A percentile compares a stretch with the other conserved stretches of the same genome.
Conservation (phyloP, 2,329 filamentous ascomycete genomes). For the Bipolaris zeicola region DNA sequence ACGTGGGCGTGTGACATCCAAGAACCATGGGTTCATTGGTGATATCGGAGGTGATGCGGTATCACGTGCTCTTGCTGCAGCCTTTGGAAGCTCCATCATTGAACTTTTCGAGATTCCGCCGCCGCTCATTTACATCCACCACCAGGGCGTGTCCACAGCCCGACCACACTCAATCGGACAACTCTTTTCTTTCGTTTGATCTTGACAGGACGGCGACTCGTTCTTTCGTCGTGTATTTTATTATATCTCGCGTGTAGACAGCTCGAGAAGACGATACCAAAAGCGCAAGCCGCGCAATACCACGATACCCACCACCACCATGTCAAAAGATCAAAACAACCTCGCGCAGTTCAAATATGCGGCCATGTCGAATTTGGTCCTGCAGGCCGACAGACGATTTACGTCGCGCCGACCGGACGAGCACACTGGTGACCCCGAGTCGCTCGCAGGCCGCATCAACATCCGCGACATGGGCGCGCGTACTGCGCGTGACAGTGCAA, state of each 20-base stretch:
- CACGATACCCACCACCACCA: conserved; percentile 27
- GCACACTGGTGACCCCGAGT: conserved; percentile 95
- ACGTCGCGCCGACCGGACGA: conserved; percentile 91
- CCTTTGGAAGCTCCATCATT: conserved; percentile 17
- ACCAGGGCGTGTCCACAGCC: conserved; percentile 34
- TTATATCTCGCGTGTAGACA: conserved; percentile 9
- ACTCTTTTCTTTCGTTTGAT: conserved; percentile 13
- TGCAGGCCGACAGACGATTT: conserved; percentile 98
- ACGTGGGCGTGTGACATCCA: not conserved
- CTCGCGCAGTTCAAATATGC: conserved; percentile 98
- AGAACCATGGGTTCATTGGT: not conserved
- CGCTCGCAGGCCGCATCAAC: conserved; percentile 89
- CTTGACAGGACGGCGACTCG: conserved; percentile 12
- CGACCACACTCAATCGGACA: conserved; percentile 16
- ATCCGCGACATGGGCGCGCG: conserved; percentile 93
- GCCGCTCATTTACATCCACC: conserved; percentile 26
- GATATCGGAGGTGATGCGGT: conserved; percentile 12
- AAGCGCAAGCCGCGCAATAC: conserved; percentile 30
- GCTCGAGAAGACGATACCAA: conserved; percentile 14
- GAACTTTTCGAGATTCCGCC: conserved; percentile 19
- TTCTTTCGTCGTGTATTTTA: conserved; percentile 10
- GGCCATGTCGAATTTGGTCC: conserved; percentile 99
- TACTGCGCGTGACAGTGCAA: conserved; percentile 77
- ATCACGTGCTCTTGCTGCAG: conserved; percentile 17
- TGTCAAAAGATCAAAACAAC: conserved; percentile 57